Evolutionary conservation across 805 yeast species (phyloP), one percentile per base, ranked within the genome.

Genomic region (Saturnispora hagleri): DNA sequence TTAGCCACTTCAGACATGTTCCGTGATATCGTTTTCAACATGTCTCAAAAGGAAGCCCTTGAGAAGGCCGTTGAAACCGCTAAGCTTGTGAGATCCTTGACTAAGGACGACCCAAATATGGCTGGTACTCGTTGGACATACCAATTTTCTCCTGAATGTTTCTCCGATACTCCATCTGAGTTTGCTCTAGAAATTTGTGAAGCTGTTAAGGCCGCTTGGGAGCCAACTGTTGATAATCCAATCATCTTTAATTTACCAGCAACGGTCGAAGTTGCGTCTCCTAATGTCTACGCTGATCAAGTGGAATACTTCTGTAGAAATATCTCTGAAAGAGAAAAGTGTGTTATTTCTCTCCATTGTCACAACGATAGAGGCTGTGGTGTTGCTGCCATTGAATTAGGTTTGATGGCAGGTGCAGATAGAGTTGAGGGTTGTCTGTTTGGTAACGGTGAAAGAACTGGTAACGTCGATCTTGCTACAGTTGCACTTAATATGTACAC

Each of bases 311-410:
- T 84, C 67, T 75, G 81, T 56, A 79, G 74, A 48, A 75, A 83
- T 62, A 84, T 84, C 51, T 64, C 80, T 48, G 87, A 84, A 62
- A 77, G 90, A 66, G 89, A 84, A 62, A 83, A 81, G 60, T 79
- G 83, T 42, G 71, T 81, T 55, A 78, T 84, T 53, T 83, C 89
- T 22, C 75, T 84, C 15, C 91, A 84, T 62, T 78, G 86, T 55
- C 91, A 84, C 68, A 84, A 84, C 61, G 91, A 84, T 65, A 76
- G 91, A 68, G 91, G 91, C 20, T 83, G 88, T 65, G 89, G 88
- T 63, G 89, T 84, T 51, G 91, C 91, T 44, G 91, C 91, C 26
- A 74, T 88, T 45, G 91, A 84, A 66, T 72, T 84, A 55, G 90
- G 89, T 60, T 60, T 82, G 33, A 69, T 84, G 61, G 91, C 89